Evolutionary conservation across 2,329 filamentous ascomycete genomes (phyloP).

Genomic region (Exserohilum rostratum): DNA sequence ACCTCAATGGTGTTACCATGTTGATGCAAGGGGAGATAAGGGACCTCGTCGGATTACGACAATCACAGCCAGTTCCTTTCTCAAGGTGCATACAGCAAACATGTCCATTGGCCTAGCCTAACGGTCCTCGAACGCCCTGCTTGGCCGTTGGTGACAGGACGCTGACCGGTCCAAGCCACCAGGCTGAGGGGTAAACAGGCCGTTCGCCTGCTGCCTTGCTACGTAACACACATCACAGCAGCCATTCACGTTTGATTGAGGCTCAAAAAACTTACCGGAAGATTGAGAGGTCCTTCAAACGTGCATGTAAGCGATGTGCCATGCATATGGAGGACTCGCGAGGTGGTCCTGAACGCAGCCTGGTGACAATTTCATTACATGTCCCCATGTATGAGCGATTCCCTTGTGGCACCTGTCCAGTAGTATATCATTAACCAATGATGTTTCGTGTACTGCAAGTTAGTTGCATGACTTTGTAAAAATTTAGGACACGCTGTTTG

Average conservation of each 20-base stretch:
- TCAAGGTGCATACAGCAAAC: conserved; percentile 6
- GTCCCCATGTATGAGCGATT: conserved; percentile 9
- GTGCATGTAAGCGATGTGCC: conserved; percentile 15
- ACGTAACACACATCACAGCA: conserved; percentile 5
- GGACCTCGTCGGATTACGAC: conserved; percentile 13
- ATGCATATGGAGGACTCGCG: conserved; percentile 19
- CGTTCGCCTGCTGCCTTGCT: conserved; percentile 14
- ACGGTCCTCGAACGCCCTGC: conserved; percentile 22
- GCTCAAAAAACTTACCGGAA: conserved; percentile 27
- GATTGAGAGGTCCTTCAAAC: conserved; percentile 5
- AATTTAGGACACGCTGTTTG: not conserved
- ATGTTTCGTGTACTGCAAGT: not conserved
- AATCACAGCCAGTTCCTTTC: conserved; percentile 5
- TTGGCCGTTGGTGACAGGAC: conserved; percentile 13
- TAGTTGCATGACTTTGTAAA: not conserved
- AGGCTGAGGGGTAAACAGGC: conserved; percentile 19
- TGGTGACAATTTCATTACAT: conserved; percentile 6
- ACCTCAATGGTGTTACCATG: conserved; percentile 16
- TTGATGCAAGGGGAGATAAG: conserved; percentile 16
- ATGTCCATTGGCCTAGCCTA: conserved; percentile 18
- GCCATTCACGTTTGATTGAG: conserved; percentile 10
- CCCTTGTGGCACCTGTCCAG: not conserved
- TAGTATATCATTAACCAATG: not conserved
- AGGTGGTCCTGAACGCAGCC: conserved; percentile 15
- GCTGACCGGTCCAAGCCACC: conserved; percentile 33